Evolutionary conservation across 2,329 filamentous ascomycete species (phyloP).

Genomic region (Penicillium thymicola): DNA sequence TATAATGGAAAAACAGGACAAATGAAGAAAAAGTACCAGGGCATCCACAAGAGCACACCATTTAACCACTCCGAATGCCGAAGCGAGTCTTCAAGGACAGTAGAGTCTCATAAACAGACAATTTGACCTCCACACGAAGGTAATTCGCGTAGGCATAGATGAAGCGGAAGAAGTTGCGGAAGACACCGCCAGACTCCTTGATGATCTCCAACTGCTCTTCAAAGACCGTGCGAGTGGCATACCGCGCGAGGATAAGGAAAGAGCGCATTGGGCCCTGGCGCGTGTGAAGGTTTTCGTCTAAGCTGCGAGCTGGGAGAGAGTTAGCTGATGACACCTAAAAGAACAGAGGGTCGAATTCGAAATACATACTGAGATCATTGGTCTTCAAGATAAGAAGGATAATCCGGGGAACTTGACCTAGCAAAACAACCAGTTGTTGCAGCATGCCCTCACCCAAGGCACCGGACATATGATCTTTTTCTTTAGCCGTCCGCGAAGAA

Average conservation of each 20-base stretch:
- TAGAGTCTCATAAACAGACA: constrained; percentile 58
- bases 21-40: background rate
- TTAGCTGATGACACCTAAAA: constrained; percentile 1
- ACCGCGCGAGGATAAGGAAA: constrained; percentile 63
- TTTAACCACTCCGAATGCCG: constrained; percentile 36
- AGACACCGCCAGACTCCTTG: constrained; percentile 47
- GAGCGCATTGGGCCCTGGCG: constrained; percentile 58
- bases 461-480: constrained; percentile 82
- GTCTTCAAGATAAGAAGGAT: constrained; percentile 96
- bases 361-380: constrained; percentile 74
- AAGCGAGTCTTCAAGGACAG: constrained; percentile 51
- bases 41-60: background rate
- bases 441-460: constrained; percentile 85
- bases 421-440: constrained; percentile 79
- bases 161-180: constrained; percentile 53
- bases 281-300: constrained; percentile 75
- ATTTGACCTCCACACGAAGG: constrained; percentile 55
- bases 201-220: constrained; percentile 57
- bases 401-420: constrained; percentile 84
- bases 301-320: constrained; percentile 60
- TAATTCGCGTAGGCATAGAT: constrained; percentile 53
- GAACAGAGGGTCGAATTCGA: background rate
- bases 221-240: constrained; percentile 61
- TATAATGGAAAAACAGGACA: constrained; percentile 14
- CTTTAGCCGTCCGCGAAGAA: constrained; percentile 63